Conservation (phyloP, 1,284 basidiomycete genomes). For the Marasmius tenuissimus region DNA sequence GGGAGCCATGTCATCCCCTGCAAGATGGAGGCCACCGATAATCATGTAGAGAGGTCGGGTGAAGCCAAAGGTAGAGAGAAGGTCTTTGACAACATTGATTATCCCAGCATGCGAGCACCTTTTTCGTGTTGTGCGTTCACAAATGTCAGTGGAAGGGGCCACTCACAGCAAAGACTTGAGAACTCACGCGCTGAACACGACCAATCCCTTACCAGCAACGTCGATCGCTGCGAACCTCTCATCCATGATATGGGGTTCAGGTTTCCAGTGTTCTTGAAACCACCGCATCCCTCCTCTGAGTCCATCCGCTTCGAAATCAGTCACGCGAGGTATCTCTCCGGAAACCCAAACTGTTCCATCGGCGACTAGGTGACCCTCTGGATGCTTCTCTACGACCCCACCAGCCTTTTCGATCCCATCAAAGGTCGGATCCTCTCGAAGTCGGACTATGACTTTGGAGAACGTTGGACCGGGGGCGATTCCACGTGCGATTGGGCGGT, state of each 20-base stretch:
- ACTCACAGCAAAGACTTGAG: not conserved
- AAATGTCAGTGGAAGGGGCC: not conserved
- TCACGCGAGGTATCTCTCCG: slow-evolving; percentile 75
- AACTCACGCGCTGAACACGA: slow-evolving; percentile 79
- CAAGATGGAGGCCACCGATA: slow-evolving; percentile 80
- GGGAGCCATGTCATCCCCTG: slow-evolving; percentile 57
- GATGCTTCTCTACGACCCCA: slow-evolving; percentile 55
- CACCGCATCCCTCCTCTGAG: slow-evolving; percentile 69
- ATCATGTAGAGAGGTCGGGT: slow-evolving; percentile 76
- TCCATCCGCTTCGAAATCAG: slow-evolving; percentile 61
- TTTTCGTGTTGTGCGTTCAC: not conserved
- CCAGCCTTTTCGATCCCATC: slow-evolving; percentile 57
- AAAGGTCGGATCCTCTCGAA: slow-evolving; percentile 72
- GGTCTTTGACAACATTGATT: slow-evolving; percentile 70
- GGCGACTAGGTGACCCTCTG: slow-evolving; percentile 62
- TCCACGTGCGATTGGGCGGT: slow-evolving; percentile 71
- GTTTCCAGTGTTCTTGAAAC: slow-evolving; percentile 50
- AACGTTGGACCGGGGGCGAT: slow-evolving; percentile 63
- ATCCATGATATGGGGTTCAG: slow-evolving; percentile 74
- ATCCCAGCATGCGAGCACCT: slow-evolving; percentile 85
- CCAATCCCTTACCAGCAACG: slow-evolving; percentile 75
- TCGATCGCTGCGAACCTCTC: slow-evolving; percentile 79
- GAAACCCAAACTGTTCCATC: slow-evolving; percentile 69
- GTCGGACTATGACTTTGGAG: slow-evolving; percentile 55
- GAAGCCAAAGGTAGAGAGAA: slow-evolving; percentile 56